Conservation (phyloP, 2,329 filamentous ascomycete genomes). For the Trichoderma brevicompactum region DNA sequence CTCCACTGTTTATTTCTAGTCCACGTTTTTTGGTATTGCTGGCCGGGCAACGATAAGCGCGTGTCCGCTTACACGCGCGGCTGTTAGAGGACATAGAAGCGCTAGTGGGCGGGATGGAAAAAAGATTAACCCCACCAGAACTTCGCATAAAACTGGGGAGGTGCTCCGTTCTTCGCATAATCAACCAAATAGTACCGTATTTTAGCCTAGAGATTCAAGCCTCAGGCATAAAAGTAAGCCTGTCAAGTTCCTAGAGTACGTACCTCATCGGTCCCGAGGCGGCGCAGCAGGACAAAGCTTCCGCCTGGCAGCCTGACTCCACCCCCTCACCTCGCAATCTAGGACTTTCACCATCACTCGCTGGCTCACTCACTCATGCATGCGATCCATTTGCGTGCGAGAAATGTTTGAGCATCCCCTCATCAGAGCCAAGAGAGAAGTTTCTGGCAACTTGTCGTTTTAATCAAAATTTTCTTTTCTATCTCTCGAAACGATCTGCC, state of each 20-base stretch:
- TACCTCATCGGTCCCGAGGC: constrained; percentile 9
- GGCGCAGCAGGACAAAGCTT: constrained; percentile 5
- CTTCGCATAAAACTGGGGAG: too few species aligned
- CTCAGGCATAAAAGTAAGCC: neutral
- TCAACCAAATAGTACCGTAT: neutral
- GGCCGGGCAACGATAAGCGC: constrained; percentile 24
- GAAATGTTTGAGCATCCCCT: neutral
- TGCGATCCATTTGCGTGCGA: neutral
- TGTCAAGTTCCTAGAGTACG: neutral
- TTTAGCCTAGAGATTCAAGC: neutral
- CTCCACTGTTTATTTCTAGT: constrained; percentile 22
- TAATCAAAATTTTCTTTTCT: neutral
- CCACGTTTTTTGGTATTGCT: neutral
- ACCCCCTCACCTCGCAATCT: constrained; percentile 16
- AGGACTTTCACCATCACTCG: constrained; percentile 11
- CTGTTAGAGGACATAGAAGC: neutral
- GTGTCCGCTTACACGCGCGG: constrained; percentile 5
- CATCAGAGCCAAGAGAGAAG: neutral
- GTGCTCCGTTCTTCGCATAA: neutral
- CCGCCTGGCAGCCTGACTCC: constrained; percentile 11
- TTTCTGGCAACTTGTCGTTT: neutral
- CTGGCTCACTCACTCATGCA: neutral
- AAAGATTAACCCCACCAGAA: neutral
- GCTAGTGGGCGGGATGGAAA: constrained; percentile 13
- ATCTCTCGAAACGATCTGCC: neutral